These are phyloP conservation scores for Chalciporus piperatus DNA, from an alignment of 768 basidiomycete genomes.

Conservation along the genomic window DNA sequence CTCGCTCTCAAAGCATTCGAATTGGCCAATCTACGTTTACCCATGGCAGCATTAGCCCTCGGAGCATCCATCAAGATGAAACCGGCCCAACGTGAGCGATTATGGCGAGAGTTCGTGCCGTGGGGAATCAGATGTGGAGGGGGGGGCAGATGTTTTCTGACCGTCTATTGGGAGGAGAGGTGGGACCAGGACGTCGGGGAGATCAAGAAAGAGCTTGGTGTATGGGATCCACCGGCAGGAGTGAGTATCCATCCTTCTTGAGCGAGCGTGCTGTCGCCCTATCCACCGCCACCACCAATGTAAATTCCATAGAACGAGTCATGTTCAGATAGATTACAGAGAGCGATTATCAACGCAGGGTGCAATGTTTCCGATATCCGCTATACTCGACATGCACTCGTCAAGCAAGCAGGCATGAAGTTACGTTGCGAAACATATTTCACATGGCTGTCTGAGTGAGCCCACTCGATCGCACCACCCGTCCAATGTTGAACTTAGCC, in stretches of 20 bases:
- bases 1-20: slow-evolving; percentile 95
- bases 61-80: slow-evolving; percentile 38
- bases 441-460: too few species aligned
- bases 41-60: slow-evolving; percentile 81
- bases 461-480: too few species aligned
- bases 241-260: slow-evolving; percentile 15
- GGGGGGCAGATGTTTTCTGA: slow-evolving; percentile 71
- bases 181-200: slow-evolving; percentile 85
- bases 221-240: slow-evolving; percentile 70
- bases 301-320: neutral
- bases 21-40: slow-evolving; percentile 86
- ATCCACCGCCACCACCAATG: neutral
- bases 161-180: slow-evolving; percentile 93
- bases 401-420: too few species aligned
- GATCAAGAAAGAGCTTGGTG: slow-evolving; percentile 80
- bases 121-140: slow-evolving; percentile 90
- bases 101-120: slow-evolving; percentile 82
- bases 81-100: slow-evolving; percentile 44
- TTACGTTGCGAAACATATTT: too few species aligned
- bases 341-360: too few species aligned
- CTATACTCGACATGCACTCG: too few species aligned
- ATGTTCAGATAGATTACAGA: too few species aligned
- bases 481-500: too few species aligned
- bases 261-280: neutral
- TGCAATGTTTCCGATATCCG: too few species aligned